Conservation (phyloP, 2,329 filamentous ascomycete species). For the Fusarium verticillioides region DNA sequence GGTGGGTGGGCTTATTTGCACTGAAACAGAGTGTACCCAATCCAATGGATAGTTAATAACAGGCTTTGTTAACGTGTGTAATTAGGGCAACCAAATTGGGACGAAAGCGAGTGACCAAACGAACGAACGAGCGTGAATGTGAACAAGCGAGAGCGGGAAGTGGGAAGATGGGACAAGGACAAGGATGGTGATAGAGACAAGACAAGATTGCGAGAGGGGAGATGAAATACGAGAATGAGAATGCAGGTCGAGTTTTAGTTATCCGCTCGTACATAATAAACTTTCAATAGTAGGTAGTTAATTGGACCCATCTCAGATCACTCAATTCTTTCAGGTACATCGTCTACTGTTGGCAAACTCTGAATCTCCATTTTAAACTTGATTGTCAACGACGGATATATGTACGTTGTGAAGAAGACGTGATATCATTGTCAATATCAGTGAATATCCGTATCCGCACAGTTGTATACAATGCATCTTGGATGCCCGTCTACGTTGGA, state of each 20-base stretch:
- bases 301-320: background rate
- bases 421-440: constrained; percentile 3
- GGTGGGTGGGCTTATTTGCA: constrained; percentile 1
- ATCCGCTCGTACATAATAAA: constrained; percentile 3
- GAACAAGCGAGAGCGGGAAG: constrained; percentile 4
- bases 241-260: constrained; percentile 2
- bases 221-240: constrained; percentile 18
- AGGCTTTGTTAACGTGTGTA: background rate
- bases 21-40: constrained; percentile 22
- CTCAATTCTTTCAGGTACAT: background rate
- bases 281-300: background rate
- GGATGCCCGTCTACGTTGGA: background rate
- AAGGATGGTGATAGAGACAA: constrained; percentile 22
- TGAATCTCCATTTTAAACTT: background rate
- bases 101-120: constrained; percentile 25
- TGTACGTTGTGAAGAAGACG: background rate
- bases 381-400: background rate
- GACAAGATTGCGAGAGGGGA: constrained; percentile 4
- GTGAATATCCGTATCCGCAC: background rate
- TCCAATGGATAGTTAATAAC: background rate
- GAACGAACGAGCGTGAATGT: background rate
- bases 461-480: constrained; percentile 1
- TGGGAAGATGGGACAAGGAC: constrained; percentile 21
- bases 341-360: background rate
- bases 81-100: constrained; percentile 1